A percentile compares a stretch with the other conserved stretches of the same genome.
These are phyloP conservation scores for Besnoitia besnoiti DNA, from an alignment of 169 alveolate species.

Conservation along the genomic window DNA sequence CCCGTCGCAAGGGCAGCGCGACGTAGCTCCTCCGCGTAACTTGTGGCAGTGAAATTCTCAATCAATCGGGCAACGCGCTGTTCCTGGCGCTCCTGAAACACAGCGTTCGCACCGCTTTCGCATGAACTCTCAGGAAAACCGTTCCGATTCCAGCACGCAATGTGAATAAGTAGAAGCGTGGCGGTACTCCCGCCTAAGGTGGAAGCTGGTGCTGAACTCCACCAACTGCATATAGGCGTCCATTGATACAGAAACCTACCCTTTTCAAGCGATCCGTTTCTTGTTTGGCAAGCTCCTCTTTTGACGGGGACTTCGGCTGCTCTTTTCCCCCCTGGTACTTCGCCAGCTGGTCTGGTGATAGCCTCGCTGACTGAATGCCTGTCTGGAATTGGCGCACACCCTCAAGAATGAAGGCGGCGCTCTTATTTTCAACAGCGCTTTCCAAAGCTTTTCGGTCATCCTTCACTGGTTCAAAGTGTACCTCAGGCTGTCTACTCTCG, in stretches of 20 bases:
- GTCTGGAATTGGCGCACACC: slow-evolving; percentile 12
- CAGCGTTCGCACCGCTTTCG: not conserved
- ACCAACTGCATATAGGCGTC: not conserved
- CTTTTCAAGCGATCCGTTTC: not conserved
- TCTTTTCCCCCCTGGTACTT: not conserved
- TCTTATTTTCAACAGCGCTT: not conserved
- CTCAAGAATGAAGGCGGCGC: not conserved
- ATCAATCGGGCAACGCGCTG: slow-evolving; percentile 15
- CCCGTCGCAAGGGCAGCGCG: not conserved
- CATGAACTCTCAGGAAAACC: not conserved
- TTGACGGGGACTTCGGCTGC: not conserved
- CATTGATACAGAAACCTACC: not conserved
- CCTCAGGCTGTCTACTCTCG: too few species aligned
- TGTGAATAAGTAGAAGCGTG: not conserved
- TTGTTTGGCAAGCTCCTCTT: not conserved
- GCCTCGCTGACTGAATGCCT: not conserved
- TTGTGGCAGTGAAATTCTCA: slow-evolving; percentile 1
- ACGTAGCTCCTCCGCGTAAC: slow-evolving; percentile 40
- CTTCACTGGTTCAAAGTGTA: too few species aligned
- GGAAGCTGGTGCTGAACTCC: too few species aligned
- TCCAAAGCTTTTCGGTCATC: not conserved
- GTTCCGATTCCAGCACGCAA: not conserved
- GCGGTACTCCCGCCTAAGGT: not conserved
- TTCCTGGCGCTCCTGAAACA: slow-evolving; percentile 17
- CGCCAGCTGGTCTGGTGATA: not conserved